A percentile compares a stretch with the other conserved stretches of the same genome.
These are phyloP conservation scores for Blastocystis sp. DNA, from an alignment of 352 stramenopile species.

Conservation along the genomic window DNA sequence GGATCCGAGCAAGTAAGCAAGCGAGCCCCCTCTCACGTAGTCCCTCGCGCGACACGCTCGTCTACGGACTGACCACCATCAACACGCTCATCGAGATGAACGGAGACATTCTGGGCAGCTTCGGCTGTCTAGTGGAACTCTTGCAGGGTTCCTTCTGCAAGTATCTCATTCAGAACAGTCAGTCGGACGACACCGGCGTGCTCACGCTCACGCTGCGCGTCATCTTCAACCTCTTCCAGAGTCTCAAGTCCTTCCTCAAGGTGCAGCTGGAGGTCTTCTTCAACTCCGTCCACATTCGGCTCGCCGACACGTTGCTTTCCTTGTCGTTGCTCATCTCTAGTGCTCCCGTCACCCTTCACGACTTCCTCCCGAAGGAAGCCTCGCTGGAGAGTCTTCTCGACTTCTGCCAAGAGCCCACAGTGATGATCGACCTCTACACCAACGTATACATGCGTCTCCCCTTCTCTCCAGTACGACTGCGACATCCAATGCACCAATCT, in stretches of 20 bases:
- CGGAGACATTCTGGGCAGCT: constrained; percentile 70
- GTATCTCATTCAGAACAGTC: constrained; percentile 84
- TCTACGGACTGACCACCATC: constrained; percentile 63
- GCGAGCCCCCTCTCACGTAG: neutral
- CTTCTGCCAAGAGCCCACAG: constrained; percentile 86
- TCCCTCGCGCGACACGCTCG: neutral
- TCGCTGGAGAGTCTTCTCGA: constrained; percentile 84
- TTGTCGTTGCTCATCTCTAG: neutral
- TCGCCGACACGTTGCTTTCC: constrained; percentile 23
- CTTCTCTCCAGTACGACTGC: constrained; percentile 78
- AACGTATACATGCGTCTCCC: constrained; percentile 64
- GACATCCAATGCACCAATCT: constrained; percentile 94
- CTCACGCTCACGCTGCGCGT: constrained; percentile 82
- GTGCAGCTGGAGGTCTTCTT: constrained; percentile 97
- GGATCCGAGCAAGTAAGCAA: constrained; percentile 69
- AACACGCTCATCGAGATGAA: constrained; percentile 90
- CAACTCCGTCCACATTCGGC: constrained; percentile 86
- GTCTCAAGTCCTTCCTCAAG: constrained; percentile 94
- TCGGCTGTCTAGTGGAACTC: constrained; percentile 68
- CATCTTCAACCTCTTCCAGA: constrained; percentile 98
- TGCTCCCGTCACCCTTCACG: neutral
- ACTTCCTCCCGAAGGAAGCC: constrained; percentile 64
- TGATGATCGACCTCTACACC: constrained; percentile 95
- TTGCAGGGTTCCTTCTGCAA: constrained; percentile 86
- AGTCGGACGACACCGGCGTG: constrained; percentile 83